Evolutionary conservation across 2,329 filamentous ascomycete species (phyloP), one percentile per base, ranked within the genome.

Genomic region (Ophiostoma quercus): DNA sequence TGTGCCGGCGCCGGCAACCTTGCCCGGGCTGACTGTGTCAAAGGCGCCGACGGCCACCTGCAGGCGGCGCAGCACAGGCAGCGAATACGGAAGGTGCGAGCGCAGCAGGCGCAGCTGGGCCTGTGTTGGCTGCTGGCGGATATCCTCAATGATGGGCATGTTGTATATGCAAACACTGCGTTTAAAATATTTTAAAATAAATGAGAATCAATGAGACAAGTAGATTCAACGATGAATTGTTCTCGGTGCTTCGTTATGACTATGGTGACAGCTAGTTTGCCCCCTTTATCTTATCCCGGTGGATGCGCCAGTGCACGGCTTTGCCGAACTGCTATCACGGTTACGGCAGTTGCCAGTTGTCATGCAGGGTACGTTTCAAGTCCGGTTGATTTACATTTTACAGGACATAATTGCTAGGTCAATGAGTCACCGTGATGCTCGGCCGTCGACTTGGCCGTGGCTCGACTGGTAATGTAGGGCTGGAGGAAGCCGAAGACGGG

Each of bases 1-100:
- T 29, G 80, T 80, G 41, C 80, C 81, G 37, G 77, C 77, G 0
- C 78, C 76, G 51, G 79, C 77, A n/a, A 76, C 71, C 66, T 79
- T 29, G 83, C 80, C 76, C 29, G 66, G 57, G 32, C 51, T 62
- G 51, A 70, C 47, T 4, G 47, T 65, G 54, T 71, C 73, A 39
- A 72, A 68, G 2, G 72, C 73, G 8, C 73, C 72, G 34, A 68
- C 71, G 1, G 71, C 72, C 8, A 87, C 88, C 72, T 90, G 86
- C 5, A 90, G 79, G 2, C 89, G 83, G n/a, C 89, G 84, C 65
- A 88, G 80, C 4, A 91, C 78, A 6, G 86, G 83, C 16, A 91
- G 79, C 4, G 87, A 86, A 73, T 84, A 79, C 0, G 89, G 89
- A 9, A 89, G 78, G 43, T 85, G 81, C 2, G 77, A 74, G 34